These are phyloP conservation scores for Punctularia strigosozonata DNA, from an alignment of 768 basidiomycete genomes.

Conservation along the genomic window DNA sequence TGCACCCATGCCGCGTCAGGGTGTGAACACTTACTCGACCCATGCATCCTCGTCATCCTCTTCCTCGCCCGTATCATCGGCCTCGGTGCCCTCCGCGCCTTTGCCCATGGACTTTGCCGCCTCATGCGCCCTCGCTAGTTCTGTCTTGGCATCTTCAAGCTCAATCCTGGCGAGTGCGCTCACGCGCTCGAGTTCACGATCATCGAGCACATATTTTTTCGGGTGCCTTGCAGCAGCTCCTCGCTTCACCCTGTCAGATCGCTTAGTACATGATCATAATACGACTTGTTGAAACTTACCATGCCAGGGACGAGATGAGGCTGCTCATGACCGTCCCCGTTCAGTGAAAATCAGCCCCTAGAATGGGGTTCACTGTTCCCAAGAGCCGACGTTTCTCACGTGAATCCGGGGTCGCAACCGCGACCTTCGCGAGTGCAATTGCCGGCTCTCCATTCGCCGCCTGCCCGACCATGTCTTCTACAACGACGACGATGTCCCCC, in stretches of 20 bases:
- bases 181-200: conserved; percentile 81
- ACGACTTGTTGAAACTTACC: conserved; percentile 19
- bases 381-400: too few relatives aligned
- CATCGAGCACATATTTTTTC: conserved; percentile 80
- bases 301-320: conserved; percentile 64
- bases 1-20: conserved; percentile 7
- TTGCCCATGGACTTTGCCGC: conserved; percentile 62
- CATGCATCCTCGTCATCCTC: conserved; percentile 45
- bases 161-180: conserved; percentile 79
- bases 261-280: background rate
- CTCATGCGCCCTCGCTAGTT: conserved; percentile 72
- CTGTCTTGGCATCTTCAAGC: conserved; percentile 80
- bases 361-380: too few relatives aligned
- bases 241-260: conserved; percentile 51
- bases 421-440: too few relatives aligned
- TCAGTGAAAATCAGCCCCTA: too few relatives aligned
- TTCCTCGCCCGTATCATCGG: conserved; percentile 39
- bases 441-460: too few relatives aligned
- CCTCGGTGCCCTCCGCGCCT: conserved; percentile 55
- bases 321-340: conserved; percentile 49
- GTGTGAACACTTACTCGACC: conserved; percentile 69
- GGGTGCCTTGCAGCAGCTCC: conserved; percentile 71
- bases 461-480: conserved; percentile 12
- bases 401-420: too few relatives aligned
- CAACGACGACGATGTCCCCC: conserved; percentile 6